Percentiles rank a stretch among this genome's conserved stretches.
Conservation (phyloP, 1,284 basidiomycete genomes). For the Fomitopsis schrenkii region DNA sequence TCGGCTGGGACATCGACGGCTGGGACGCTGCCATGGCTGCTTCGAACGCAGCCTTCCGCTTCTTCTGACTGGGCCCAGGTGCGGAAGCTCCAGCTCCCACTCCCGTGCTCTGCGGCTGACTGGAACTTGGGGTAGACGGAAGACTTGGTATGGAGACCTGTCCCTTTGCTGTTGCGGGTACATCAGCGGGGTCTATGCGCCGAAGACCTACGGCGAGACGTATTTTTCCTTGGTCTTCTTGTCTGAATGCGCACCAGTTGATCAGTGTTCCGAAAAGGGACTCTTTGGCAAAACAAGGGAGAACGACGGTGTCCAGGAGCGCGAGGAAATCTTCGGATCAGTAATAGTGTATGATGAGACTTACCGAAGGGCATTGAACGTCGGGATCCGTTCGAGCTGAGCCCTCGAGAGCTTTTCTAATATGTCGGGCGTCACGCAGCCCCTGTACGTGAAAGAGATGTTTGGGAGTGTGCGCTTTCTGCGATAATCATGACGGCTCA, state of each 20-base stretch:
- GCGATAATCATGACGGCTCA: conserved; percentile 25
- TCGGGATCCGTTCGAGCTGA: conserved; percentile 40
- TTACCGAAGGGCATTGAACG: conserved; percentile 51
- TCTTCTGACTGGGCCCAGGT: conserved; percentile 27
- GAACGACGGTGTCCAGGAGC: no score
- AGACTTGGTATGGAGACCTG: neutral
- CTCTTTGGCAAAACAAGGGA: no score
- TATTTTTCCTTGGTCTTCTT: conserved; percentile 59
- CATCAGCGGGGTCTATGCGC: conserved; percentile 50
- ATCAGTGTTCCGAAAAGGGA: neutral
- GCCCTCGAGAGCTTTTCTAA: conserved; percentile 44
- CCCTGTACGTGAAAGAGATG: conserved; percentile 38
- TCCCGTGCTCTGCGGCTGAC: neutral
- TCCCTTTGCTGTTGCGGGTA: conserved; percentile 29
- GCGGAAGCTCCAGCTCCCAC: conserved; percentile 10
- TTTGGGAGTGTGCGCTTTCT: neutral
- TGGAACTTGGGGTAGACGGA: neutral
- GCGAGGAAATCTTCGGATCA: no score
- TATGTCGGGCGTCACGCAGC: conserved; percentile 61
- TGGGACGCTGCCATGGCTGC: conserved; percentile 12
- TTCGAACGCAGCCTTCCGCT: conserved; percentile 32
- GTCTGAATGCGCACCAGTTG: conserved; percentile 27
- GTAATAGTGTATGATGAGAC: conserved; percentile 7
- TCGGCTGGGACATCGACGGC: neutral
- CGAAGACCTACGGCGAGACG: conserved; percentile 48